Conservation (phyloP, 345 rosid genomes). For the Moringa oleifera region DNA sequence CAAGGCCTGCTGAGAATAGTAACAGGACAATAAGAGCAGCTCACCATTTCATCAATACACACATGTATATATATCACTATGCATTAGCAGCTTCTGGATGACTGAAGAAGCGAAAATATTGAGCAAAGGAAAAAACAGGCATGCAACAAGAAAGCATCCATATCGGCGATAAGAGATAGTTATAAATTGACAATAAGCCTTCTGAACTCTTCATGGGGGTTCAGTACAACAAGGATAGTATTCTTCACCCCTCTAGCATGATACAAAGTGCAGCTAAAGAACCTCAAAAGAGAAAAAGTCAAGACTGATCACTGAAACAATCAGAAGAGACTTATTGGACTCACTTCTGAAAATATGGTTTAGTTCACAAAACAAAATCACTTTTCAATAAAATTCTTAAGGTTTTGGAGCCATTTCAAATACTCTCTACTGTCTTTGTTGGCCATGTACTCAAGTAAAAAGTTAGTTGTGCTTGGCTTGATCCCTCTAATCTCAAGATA, state of each 20-base stretch:
- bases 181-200: background rate
- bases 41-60: no score
- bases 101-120: no score
- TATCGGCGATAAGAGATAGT: no score
- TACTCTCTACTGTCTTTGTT: constrained; percentile 60
- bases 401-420: constrained; percentile 47
- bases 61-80: no score
- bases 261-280: background rate
- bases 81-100: no score
- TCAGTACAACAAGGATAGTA: background rate
- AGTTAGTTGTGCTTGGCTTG: constrained; percentile 33
- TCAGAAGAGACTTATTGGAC: background rate
- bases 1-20: no score
- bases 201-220: background rate
- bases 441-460: constrained; percentile 41
- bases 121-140: no score
- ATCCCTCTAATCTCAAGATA: constrained; percentile 68
- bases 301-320: background rate
- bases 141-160: no score
- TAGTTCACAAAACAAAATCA: constrained; percentile 8
- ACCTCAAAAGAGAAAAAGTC: background rate
- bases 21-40: no score
- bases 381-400: constrained; percentile 46
- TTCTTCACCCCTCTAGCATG: background rate
- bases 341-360: background rate